Evolutionary conservation across 495 filamentous ascomycete genomes (phyloP).

Genomic region (Mytilinidion resinicola): DNA sequence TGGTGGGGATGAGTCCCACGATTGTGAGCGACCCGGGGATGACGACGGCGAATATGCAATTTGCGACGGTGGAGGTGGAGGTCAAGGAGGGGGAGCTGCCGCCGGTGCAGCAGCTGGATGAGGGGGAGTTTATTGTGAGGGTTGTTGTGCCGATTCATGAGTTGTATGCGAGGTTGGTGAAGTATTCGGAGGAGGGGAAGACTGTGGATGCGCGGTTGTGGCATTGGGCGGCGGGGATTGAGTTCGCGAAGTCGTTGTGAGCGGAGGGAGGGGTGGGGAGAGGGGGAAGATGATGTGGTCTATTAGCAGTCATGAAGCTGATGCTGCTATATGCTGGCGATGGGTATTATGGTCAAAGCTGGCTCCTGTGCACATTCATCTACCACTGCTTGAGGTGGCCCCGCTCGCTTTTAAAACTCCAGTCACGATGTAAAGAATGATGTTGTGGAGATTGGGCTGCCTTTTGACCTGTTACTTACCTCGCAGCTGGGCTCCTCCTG

Average conservation of each 20-base stretch:
- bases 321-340: too few species aligned
- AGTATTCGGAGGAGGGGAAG: slow-evolving; percentile 37
- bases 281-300: too few species aligned
- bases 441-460: too few species aligned
- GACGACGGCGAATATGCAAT: slow-evolving; percentile 38
- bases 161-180: slow-evolving; percentile 44
- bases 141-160: slow-evolving; percentile 38
- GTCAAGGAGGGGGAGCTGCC: slow-evolving; percentile 34
- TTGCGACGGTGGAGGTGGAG: slow-evolving; percentile 35
- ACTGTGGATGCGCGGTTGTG: slow-evolving; percentile 26
- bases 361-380: too few species aligned
- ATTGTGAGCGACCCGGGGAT: slow-evolving; percentile 38
- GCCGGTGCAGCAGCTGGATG: slow-evolving; percentile 38
- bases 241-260: slow-evolving; percentile 23
- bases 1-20: slow-evolving; percentile 50
- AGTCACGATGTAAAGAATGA: too few species aligned
- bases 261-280: too few species aligned
- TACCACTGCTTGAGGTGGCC: too few species aligned
- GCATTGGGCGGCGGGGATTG: slow-evolving; percentile 30
- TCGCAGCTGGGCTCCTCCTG: too few species aligned
- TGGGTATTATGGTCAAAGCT: too few species aligned
- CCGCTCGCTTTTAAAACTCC: too few species aligned
- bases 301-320: too few species aligned
- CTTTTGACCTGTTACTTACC: too few species aligned
- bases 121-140: slow-evolving; percentile 38